Evolutionary conservation across 108 stramenopile genomes (phyloP).

Genomic region (Discostella pseudostelligera): DNA sequence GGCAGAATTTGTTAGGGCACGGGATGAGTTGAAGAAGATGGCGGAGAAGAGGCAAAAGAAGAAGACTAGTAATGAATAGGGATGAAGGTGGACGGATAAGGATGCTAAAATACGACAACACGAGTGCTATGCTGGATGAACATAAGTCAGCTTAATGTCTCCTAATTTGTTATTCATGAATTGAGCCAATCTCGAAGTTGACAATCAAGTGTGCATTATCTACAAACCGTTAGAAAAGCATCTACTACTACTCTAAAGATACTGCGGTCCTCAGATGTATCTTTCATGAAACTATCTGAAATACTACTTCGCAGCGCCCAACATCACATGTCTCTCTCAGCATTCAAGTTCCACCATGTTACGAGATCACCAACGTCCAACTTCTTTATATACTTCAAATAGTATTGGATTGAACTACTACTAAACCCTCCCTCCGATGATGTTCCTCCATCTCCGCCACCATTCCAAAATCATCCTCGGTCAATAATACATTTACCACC

Average conservation of each 20-base stretch:
- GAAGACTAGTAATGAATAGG: background rate
- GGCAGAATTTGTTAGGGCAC: slow-evolving; percentile 77
- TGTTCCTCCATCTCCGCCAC: background rate
- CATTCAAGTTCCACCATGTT: no score
- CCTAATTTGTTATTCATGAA: no score
- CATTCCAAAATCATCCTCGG: slow-evolving; percentile 43
- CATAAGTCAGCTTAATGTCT: no score
- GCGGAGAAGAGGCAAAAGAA: slow-evolving; percentile 16
- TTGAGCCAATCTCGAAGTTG: no score
- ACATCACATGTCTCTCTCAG: no score
- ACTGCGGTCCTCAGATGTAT: no score
- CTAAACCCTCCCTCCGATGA: background rate
- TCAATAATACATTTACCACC: slow-evolving; percentile 76
- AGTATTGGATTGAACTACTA: no score
- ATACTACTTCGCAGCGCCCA: no score
- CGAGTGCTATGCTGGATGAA: no score
- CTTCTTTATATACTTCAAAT: no score
- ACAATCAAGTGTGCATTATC: background rate
- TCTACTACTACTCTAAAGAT: no score
- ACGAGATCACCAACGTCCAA: background rate
- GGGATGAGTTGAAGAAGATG: slow-evolving; percentile 57
- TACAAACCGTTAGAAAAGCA: background rate
- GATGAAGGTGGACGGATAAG: background rate
- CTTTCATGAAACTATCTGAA: no score
- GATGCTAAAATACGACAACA: background rate